These are phyloP conservation scores for Lichenothelia convexa DNA, from an alignment of 495 filamentous ascomycete genomes.

Conservation along the genomic window DNA sequence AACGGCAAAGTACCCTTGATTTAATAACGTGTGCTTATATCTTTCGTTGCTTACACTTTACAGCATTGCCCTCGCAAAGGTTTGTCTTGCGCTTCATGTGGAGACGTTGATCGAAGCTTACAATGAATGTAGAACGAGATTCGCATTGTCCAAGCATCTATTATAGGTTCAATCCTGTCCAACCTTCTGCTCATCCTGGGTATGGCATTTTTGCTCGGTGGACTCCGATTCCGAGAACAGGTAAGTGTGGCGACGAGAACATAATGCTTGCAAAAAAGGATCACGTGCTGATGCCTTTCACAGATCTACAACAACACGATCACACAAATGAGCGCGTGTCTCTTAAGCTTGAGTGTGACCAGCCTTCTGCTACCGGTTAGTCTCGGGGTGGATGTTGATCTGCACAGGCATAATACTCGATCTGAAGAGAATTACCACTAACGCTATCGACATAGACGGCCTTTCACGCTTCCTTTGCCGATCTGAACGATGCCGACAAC, in stretches of 20 bases:
- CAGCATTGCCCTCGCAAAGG: slow-evolving; percentile 50
- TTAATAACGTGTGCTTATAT: too few relatives aligned
- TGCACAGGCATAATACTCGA: too few relatives aligned
- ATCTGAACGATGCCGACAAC: slow-evolving; percentile 38
- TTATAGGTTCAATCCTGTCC: slow-evolving; percentile 74
- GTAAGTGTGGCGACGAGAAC: slow-evolving; percentile 18
- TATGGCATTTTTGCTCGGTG: slow-evolving; percentile 77
- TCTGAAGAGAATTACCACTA: background rate
- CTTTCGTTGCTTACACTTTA: background rate
- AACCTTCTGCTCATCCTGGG: slow-evolving; percentile 78
- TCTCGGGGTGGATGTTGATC: background rate
- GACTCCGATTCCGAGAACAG: slow-evolving; percentile 75
- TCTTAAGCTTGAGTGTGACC: slow-evolving; percentile 75
- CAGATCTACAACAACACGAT: slow-evolving; percentile 87
- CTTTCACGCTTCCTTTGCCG: slow-evolving; percentile 67
- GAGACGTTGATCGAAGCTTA: slow-evolving; percentile 1
- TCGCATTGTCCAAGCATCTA: slow-evolving; percentile 70
- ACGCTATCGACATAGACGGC: slow-evolving; percentile 37
- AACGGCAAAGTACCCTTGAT: too few relatives aligned
- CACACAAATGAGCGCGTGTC: slow-evolving; percentile 86
- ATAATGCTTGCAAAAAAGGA: slow-evolving; percentile 2
- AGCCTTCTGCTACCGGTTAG: slow-evolving; percentile 60
- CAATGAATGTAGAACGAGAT: slow-evolving; percentile 43
- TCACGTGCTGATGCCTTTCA: slow-evolving; percentile 15
- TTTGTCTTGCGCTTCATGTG: slow-evolving; percentile 6